Base-by-base conservation (phyloP, 192 early-diverging fungal genomes). In the Irineochytrium annulatum region DNA sequence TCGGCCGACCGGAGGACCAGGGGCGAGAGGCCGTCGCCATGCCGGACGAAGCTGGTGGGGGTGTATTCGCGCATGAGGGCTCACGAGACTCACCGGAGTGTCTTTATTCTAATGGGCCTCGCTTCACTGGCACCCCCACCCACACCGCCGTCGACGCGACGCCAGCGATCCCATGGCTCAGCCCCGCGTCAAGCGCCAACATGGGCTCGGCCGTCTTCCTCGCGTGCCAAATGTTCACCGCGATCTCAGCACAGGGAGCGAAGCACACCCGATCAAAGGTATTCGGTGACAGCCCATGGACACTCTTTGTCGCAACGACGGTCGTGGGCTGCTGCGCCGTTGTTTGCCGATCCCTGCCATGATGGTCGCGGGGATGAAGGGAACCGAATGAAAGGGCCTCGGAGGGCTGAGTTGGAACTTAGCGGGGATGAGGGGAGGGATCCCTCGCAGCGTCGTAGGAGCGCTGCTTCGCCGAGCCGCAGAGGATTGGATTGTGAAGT, bases 141-240 rank as follows among this genome's bases (percentile, higher is more conserved):
- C 83, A 71, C 17, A 64, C 39, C 1, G 78, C 73, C 27, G 79
- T 84, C 74, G 84, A 91, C 16, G 67, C 35, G 43, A 91, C 73
- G 22, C 82, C 79, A 26, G 69, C 65, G 35, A 88, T 67, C 13
- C 75, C 72, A 55, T 57, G 43, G n/a, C 63, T 34, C 45, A 63
- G 63, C 20, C 69, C 67, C 26, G 69, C 37, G 37, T 62, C 57
- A 33, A 79, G 33, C 24, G 60, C 37, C 16, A 73, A 43, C 49
- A 87, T 79, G 16, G 89, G 70, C 34, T 88, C 86, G 0, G 71
- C 62, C 3, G 77, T 44, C 43, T 88, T 89, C 41, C 91, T 68
- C 17, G 70, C 62, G 67, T 93, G 89, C 91, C 91, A 93, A 29
- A 93, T 57, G 33, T 76, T 69, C 29, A 93, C 81, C 24, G 76